phyloP scores from a whole-genome alignment of 257 asterid species.

The Schizonepeta tenuifolia region DNA sequence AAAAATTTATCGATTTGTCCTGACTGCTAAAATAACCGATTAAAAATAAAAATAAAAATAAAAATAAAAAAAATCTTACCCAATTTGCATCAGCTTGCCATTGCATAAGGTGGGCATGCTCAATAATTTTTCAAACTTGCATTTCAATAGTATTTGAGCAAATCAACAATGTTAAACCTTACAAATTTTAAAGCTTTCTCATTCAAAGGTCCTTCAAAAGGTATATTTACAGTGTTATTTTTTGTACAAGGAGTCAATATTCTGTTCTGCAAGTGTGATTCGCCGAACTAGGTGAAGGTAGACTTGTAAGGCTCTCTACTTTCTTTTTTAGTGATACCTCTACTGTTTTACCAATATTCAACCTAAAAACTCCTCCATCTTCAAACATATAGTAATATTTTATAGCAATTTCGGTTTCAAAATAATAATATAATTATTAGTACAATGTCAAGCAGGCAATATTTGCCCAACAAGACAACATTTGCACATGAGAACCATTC shows the following conservation, averaged over 20 bases:
- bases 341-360: slow-evolving; percentile 2
- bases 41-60: too few relatives aligned
- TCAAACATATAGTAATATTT: neutral
- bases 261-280: slow-evolving; percentile 21
- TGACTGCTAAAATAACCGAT: neutral
- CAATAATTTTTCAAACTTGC: neutral
- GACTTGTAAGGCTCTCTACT: slow-evolving; percentile 3
- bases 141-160: neutral
- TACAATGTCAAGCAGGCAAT: neutral
- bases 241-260: slow-evolving; percentile 6
- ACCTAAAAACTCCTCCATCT: neutral
- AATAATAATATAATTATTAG: too few relatives aligned
- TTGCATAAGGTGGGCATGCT: neutral
- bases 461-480: slow-evolving; percentile 15
- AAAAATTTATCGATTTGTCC: neutral
- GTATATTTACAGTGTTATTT: slow-evolving; percentile 5
- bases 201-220: neutral
- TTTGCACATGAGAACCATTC: slow-evolving; percentile 9
- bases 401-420: neutral
- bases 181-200: neutral
- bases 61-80: too few relatives aligned
- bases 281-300: slow-evolving; percentile 17
- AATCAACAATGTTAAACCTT: slow-evolving; percentile 8
- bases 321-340: slow-evolving; percentile 1
- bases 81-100: neutral